Base-by-base conservation (phyloP, 148 eudicot species). In the Vaccinium darrowii region DNA sequence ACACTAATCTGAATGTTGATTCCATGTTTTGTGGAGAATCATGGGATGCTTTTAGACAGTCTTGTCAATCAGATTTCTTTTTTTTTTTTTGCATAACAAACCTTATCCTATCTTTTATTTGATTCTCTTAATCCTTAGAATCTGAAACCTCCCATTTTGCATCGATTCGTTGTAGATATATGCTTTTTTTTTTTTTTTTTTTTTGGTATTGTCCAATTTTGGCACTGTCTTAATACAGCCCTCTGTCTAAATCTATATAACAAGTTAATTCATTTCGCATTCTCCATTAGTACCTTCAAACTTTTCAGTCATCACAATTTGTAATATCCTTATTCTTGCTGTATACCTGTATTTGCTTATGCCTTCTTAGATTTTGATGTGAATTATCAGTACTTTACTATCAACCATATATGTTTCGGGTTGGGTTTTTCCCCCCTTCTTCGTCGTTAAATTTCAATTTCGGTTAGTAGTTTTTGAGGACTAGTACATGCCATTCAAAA, bases 141-240 rank as follows among this genome's bases (percentile, higher is more conserved):
- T 18, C 51, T 33, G 71, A 85, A 57, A 74, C 75, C 36, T 74
- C 47, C 25, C 52, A 30, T 78, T 81, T 73, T 71, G 81, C 52
- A 25, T 21, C 57, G 74, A 85, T 74, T 85, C 72, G 72, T 36
- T 54, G 74, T 56, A 79, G 77, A 81, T 81, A 80, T 78, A 43
- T 71, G 72, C 63, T 21, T 83, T 4, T 15, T 65, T 27, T 62
- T 63, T 65, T 65, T n/a, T 84, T 5, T 1, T 33, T 1, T 33
- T 1, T 33, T 1, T 33, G 1, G 1, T 36, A 57, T 57, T 81
- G 80, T 85, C 73, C 80, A 80, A 73, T 73, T 49, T 81, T 16
- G 73, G 60, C 47, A 74, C 53, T 71, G 72, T 52, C 67, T 69
- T 56, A 7, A 25, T 3, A 50, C 33, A 50, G 15, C 56, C 39